Conservation (phyloP, 2,329 filamentous ascomycete genomes). For the Trichocomaceae sp. region DNA sequence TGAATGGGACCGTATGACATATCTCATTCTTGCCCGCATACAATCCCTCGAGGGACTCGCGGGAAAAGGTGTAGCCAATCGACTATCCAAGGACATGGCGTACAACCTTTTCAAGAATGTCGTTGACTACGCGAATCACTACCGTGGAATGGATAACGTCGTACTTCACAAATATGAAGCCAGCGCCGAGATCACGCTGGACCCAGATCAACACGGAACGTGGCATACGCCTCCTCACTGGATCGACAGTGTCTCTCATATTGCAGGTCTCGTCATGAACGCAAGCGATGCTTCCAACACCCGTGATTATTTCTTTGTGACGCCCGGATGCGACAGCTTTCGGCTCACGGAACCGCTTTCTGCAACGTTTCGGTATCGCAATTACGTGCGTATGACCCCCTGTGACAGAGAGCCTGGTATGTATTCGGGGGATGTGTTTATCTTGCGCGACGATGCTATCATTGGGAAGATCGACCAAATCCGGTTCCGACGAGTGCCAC, state of each 20-base stretch:
- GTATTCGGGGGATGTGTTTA: conserved; percentile 17
- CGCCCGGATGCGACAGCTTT: conserved; percentile 29
- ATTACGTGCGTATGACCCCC: conserved; percentile 30
- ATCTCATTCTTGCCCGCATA: conserved; percentile 15
- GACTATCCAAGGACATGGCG: conserved; percentile 22
- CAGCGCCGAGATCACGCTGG: neutral
- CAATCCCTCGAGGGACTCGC: conserved; percentile 14
- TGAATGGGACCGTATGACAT: conserved; percentile 16
- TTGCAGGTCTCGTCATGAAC: conserved; percentile 35
- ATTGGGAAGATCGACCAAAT: too few species aligned
- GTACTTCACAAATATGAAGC: conserved; percentile 29
- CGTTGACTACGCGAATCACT: conserved; percentile 28
- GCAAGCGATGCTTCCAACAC: conserved; percentile 24
- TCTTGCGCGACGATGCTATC: neutral
- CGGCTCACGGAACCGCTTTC: conserved; percentile 19
- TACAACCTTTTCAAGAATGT: conserved; percentile 30
- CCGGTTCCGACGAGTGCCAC: too few species aligned
- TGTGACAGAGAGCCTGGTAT: conserved; percentile 21
- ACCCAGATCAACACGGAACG: neutral
- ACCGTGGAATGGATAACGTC: conserved; percentile 30
- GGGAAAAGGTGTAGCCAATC: conserved; percentile 2
- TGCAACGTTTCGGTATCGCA: conserved; percentile 18
- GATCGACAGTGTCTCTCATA: conserved; percentile 30
- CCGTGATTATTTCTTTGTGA: conserved; percentile 27
- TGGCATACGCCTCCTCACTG: conserved; percentile 22